These are phyloP conservation scores for Starmerella powellii DNA, from an alignment of 805 yeast species.

Conservation along the genomic window DNA sequence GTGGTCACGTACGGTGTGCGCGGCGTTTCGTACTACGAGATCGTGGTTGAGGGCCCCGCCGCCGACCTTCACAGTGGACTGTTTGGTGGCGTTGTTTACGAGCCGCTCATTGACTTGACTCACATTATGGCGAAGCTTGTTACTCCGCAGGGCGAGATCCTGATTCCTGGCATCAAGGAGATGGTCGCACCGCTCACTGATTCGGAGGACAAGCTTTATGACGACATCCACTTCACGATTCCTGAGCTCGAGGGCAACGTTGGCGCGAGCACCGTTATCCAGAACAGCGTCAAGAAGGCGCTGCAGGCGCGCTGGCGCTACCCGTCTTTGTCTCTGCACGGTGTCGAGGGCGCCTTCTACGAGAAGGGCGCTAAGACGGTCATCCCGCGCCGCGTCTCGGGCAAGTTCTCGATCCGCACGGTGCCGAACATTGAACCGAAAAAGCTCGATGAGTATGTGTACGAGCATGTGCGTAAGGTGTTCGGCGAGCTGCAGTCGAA, in stretches of 20 bases:
- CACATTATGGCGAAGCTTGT: slow-evolving; percentile 69
- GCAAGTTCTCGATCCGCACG: slow-evolving; percentile 94
- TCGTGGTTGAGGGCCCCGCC: slow-evolving; percentile 74
- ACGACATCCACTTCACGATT: slow-evolving; percentile 71
- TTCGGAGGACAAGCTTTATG: slow-evolving; percentile 66
- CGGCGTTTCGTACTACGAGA: slow-evolving; percentile 89
- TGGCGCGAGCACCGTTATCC: slow-evolving; percentile 75
- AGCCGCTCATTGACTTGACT: slow-evolving; percentile 89
- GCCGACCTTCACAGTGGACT: slow-evolving; percentile 97
- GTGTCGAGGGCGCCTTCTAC: slow-evolving; percentile 94
- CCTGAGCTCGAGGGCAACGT: slow-evolving; percentile 78
- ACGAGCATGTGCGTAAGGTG: slow-evolving; percentile 51
- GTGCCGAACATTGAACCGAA: slow-evolving; percentile 84
- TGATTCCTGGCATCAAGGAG: slow-evolving; percentile 77
- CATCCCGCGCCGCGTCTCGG: slow-evolving; percentile 85
- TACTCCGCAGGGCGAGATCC: slow-evolving; percentile 66
- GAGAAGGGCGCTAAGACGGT: slow-evolving; percentile 97
- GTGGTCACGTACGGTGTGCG: slow-evolving; percentile 95
- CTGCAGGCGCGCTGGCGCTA: slow-evolving; percentile 98
- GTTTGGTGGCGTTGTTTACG: slow-evolving; percentile 94
- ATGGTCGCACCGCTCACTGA: slow-evolving; percentile 91
- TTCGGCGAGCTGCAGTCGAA: slow-evolving; percentile 64
- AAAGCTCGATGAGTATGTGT: slow-evolving; percentile 66
- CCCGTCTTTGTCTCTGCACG: slow-evolving; percentile 92
- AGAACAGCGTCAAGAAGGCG: slow-evolving; percentile 66